These are phyloP conservation scores for Corylus americana DNA, from an alignment of 306 rosid species.

Conservation along the genomic window DNA sequence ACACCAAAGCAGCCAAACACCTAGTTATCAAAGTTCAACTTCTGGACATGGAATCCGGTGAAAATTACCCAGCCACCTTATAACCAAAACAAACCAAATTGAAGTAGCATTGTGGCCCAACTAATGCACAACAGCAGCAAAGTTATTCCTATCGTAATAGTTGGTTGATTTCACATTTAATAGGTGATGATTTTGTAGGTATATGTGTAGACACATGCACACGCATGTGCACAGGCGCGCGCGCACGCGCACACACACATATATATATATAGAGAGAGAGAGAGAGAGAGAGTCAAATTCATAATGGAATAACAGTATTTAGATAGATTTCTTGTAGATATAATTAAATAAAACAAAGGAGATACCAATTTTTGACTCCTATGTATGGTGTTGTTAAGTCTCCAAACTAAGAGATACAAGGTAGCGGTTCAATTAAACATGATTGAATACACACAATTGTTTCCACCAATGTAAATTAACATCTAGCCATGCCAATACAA, in stretches of 20 bases:
- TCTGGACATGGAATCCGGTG: background rate
- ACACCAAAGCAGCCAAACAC: background rate
- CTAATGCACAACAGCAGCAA: background rate
- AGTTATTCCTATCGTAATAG: background rate
- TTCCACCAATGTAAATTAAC: background rate
- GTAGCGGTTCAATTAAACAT: too few relatives aligned
- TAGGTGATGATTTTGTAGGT: background rate
- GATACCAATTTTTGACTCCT: background rate
- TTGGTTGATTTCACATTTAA: background rate
- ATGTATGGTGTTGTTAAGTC: background rate
- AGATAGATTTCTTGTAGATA: too few relatives aligned
- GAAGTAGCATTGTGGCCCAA: background rate
- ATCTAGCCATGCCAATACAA: background rate
- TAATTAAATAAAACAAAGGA: background rate
- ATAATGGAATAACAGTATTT: too few relatives aligned
- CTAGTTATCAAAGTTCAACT: slow-evolving; percentile 3
- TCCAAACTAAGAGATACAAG: background rate
- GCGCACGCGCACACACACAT: too few relatives aligned
- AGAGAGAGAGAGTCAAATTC: too few relatives aligned
- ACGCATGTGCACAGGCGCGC: too few relatives aligned
- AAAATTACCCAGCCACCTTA: background rate
- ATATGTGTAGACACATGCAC: too few relatives aligned
- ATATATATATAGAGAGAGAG: too few relatives aligned
- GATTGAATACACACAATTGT: too few relatives aligned
- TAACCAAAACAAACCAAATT: background rate